Percentiles rank a stretch among this genome's conserved stretches.
Evolutionary conservation across 257 asterid species (phyloP).

Genomic region (Thymus mandschuricus): DNA sequence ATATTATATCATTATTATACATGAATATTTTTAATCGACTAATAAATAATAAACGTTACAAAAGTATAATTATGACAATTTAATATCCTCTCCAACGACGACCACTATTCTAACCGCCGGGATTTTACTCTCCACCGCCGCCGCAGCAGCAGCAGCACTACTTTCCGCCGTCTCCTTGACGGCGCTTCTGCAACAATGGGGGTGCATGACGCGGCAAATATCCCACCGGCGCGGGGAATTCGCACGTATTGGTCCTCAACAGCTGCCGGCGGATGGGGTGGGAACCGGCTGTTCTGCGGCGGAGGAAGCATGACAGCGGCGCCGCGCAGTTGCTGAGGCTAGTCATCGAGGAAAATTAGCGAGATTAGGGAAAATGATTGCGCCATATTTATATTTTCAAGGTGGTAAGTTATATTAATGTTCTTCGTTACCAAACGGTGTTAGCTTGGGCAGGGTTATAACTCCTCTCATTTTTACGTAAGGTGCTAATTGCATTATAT

Average conservation of each 20-base stretch:
- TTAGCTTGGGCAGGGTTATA: too few species aligned
- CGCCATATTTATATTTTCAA: too few species aligned
- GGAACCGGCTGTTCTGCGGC: constrained; percentile 19
- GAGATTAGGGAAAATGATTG: too few species aligned
- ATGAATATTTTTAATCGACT: too few species aligned
- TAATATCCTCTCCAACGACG: constrained; percentile 67
- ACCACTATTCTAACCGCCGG: constrained; percentile 69
- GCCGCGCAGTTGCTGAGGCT: constrained; percentile 28
- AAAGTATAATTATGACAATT: too few species aligned
- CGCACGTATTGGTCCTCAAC: neutral
- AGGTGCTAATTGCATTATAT: too few species aligned
- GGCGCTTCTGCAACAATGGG: constrained; percentile 26
- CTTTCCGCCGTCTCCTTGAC: constrained; percentile 27
- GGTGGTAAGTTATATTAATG: too few species aligned
- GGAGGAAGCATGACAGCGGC: constrained; percentile 31
- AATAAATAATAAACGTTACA: too few species aligned
- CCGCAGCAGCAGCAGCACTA: constrained; percentile 12
- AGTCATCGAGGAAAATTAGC: constrained; percentile 25
- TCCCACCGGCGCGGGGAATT: neutral
- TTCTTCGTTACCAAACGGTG: too few species aligned
- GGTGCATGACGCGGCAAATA: constrained; percentile 13
- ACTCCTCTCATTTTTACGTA: too few species aligned
- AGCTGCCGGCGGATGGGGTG: constrained; percentile 18
- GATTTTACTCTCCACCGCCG: constrained; percentile 26
- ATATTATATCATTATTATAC: too few species aligned